These are phyloP conservation scores for Podaxis sp. DNA, from an alignment of 768 basidiomycete genomes.

Conservation along the genomic window DNA sequence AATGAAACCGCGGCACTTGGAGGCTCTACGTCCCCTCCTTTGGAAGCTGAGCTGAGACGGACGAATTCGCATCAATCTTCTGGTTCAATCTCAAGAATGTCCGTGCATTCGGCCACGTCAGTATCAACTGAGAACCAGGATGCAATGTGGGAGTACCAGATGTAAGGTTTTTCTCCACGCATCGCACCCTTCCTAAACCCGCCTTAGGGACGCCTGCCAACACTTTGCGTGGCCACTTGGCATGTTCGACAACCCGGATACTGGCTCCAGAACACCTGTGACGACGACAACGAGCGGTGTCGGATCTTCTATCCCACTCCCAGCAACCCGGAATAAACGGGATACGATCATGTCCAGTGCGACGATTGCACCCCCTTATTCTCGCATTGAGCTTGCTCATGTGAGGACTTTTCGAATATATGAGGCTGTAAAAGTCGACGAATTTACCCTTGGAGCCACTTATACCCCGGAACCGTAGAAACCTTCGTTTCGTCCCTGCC, in stretches of 20 bases:
- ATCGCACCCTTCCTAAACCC: background rate
- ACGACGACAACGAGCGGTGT: background rate
- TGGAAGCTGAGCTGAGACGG: background rate
- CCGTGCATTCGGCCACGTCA: constrained; percentile 22
- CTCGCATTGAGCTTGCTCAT: constrained; percentile 42
- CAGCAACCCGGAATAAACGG: background rate
- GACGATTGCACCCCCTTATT: constrained; percentile 21
- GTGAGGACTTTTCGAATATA: constrained; percentile 54
- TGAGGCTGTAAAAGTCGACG: constrained; percentile 44
- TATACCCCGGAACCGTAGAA: too few relatives aligned
- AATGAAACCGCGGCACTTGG: constrained; percentile 17
- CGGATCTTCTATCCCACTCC: background rate
- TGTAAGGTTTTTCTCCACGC: constrained; percentile 19
- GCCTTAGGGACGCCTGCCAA: constrained; percentile 25
- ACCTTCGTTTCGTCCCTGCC: background rate
- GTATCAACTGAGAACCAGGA: constrained; percentile 27
- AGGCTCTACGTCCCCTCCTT: background rate
- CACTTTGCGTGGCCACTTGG: constrained; percentile 23
- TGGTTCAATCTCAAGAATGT: background rate
- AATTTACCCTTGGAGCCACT: constrained; percentile 19
- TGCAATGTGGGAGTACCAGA: constrained; percentile 30
- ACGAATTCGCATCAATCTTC: background rate
- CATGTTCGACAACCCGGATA: constrained; percentile 8
- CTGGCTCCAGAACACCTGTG: background rate
- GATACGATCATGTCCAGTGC: background rate